phyloP scores from a whole-genome alignment of 2,329 filamentous ascomycete genomes.

The Phyllosticta paracitricarpa region DNA sequence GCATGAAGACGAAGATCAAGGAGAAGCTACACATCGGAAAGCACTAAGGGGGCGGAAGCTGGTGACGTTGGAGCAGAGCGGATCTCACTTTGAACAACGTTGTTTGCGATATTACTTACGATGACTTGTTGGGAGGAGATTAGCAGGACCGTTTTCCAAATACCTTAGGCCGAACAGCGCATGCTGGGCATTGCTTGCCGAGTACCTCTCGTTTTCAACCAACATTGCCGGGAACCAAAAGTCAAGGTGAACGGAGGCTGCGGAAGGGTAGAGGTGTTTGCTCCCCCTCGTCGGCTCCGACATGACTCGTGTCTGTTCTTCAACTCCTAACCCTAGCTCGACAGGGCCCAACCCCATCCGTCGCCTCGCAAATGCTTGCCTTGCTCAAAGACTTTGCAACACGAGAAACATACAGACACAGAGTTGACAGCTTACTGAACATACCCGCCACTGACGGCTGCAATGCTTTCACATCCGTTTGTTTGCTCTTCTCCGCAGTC shows the following conservation, averaged over 20 bases:
- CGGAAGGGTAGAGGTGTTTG: neutral
- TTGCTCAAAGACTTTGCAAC: neutral
- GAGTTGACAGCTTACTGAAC: neutral
- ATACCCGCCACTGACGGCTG: neutral
- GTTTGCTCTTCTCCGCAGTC: neutral
- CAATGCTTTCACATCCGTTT: neutral
- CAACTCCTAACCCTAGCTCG: neutral
- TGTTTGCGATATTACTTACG: neutral
- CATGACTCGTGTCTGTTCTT: neutral
- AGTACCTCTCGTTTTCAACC: neutral
- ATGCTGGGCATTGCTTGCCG: neutral
- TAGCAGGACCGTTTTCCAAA: neutral
- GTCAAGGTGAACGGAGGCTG: neutral
- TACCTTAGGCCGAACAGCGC: neutral
- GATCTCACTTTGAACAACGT: neutral
- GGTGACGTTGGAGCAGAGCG: no score
- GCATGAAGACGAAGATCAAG: slow-evolving; percentile 57
- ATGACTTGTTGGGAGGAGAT: neutral
- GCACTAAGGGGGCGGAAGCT: neutral
- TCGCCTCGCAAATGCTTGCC: neutral
- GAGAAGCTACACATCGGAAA: slow-evolving; percentile 50
- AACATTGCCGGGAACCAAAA: neutral
- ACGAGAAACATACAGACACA: neutral
- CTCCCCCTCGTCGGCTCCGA: neutral
- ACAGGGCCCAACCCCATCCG: neutral